phyloP scores from a whole-genome alignment of 805 yeast genomes.

The Yarrowia osloensis region DNA sequence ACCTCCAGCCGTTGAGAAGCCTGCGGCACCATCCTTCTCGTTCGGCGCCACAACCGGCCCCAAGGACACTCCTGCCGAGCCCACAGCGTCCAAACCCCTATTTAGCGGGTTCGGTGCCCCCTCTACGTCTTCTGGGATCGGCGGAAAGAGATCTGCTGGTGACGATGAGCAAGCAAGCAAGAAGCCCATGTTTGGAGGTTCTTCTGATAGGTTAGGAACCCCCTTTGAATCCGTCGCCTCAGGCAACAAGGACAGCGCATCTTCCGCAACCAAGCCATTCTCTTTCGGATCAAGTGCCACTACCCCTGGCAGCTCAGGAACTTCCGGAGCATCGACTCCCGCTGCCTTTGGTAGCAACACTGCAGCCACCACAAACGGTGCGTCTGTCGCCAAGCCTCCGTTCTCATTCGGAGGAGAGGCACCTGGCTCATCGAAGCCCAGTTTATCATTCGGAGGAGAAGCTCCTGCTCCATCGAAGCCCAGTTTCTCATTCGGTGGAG shows the following conservation, averaged over 20 bases:
- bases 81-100: not conserved
- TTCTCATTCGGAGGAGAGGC: not conserved
- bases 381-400: not conserved
- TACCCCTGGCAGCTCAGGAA: not conserved
- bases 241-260: not conserved
- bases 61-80: not conserved
- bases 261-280: not conserved
- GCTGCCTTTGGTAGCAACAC: not conserved
- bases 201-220: not conserved
- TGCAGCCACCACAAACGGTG: not conserved
- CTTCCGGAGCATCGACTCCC: not conserved
- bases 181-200: not conserved
- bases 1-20: not conserved
- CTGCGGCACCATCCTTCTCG: not conserved
- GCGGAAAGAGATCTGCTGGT: conserved; percentile 15
- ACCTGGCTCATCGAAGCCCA: not conserved
- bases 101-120: not conserved
- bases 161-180: not conserved
- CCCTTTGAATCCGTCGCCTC: not conserved
- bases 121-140: not conserved
- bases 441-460: not conserved
- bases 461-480: not conserved
- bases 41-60: not conserved
- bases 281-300: not conserved
- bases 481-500: not conserved